A percentile compares a stretch with the other conserved stretches of the same genome.
Evolutionary conservation across 495 filamentous ascomycete species (phyloP).

Genomic region (Daldinia caldariorum): DNA sequence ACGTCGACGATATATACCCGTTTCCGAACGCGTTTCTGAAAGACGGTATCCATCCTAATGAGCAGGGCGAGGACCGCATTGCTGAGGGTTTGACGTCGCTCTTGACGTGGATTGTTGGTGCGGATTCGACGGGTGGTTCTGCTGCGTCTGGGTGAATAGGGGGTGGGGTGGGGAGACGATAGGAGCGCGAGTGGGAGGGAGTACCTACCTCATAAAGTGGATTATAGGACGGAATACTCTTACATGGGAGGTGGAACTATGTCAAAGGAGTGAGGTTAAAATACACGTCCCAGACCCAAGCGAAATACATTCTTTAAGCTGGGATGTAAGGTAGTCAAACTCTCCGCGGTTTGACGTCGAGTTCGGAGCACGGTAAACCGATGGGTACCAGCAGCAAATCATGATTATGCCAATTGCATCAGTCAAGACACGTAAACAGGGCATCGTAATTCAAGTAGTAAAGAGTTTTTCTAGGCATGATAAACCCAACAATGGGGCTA

Average conservation of each 20-base stretch:
- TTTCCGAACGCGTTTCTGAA: slow-evolving; percentile 45
- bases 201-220: no score
- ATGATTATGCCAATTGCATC: no score
- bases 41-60: slow-evolving; percentile 55
- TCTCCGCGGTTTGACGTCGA: no score
- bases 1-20: slow-evolving; percentile 52
- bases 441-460: neutral
- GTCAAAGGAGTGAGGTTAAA: neutral
- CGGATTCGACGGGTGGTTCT: slow-evolving; percentile 16
- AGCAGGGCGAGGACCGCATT: slow-evolving; percentile 49
- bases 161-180: neutral
- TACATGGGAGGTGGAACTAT: neutral
- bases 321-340: no score
- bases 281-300: no score
- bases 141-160: slow-evolving; percentile 3
- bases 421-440: neutral
- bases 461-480: neutral
- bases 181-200: no score
- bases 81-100: slow-evolving; percentile 45
- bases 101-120: slow-evolving; percentile 42
- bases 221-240: neutral
- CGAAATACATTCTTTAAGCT: no score
- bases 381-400: no score
- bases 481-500: neutral
- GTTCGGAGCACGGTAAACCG: no score